These are phyloP conservation scores for Chalara sp. DNA, from an alignment of 2,329 filamentous ascomycete genomes.

Conservation along the genomic window DNA sequence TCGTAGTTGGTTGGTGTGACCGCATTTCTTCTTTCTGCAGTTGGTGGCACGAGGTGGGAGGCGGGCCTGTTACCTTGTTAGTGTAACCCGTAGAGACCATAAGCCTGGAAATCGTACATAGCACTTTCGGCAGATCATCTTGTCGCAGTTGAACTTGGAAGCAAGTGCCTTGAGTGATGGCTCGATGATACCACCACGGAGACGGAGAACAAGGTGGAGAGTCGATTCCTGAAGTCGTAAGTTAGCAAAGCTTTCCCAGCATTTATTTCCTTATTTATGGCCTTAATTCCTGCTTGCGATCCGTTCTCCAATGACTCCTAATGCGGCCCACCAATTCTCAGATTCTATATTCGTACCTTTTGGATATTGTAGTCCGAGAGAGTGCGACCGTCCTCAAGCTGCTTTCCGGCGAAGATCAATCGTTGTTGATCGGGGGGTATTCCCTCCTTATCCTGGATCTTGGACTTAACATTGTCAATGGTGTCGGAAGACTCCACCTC, in stretches of 20 bases:
- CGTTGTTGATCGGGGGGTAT: conserved; percentile 98
- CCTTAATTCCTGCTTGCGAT: too few relatives aligned
- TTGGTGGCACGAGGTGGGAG: conserved; percentile 98
- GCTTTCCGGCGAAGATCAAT: conserved; percentile 98
- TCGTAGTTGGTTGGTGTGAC: conserved; percentile 99
- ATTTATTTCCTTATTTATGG: too few relatives aligned
- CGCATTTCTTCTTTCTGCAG: conserved; percentile 99
- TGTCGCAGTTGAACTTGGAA: conserved; percentile 99
- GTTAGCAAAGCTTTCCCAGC: too few relatives aligned
- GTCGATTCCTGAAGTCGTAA: conserved; percentile 70
- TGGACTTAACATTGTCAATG: conserved; percentile 99
- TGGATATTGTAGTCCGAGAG: conserved; percentile 99
- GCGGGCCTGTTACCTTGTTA: conserved; percentile 50
- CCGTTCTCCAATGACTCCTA: too few relatives aligned
- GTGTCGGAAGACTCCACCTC: conserved; percentile 99
- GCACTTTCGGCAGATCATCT: conserved; percentile 99
- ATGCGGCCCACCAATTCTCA: too few relatives aligned
- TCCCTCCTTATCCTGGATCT: conserved; percentile 99
- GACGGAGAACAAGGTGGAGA: conserved; percentile 95
- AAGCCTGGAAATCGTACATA: conserved; percentile 60
- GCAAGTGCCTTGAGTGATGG: conserved; percentile 97
- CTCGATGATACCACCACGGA: conserved; percentile 99
- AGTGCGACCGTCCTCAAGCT: conserved; percentile 96
- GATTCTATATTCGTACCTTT: conserved; percentile 59
- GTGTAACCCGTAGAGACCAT: not conserved